A percentile compares a stretch with the other conserved stretches of the same genome.
phyloP scores from a whole-genome alignment of 1,139 yeast genomes.

The Geotrichum histeridarum region DNA sequence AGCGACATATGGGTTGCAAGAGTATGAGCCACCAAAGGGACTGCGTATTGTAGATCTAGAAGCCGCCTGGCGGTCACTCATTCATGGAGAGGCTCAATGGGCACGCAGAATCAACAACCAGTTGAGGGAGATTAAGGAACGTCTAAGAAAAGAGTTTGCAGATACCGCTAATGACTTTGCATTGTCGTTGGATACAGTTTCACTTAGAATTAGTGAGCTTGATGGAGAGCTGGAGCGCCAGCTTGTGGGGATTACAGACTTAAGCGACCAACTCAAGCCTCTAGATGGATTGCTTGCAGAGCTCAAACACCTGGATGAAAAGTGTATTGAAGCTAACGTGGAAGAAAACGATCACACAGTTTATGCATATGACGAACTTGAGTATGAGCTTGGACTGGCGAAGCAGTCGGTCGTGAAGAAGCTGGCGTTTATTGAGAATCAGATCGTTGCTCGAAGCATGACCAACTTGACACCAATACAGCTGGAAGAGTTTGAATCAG shows the following conservation, averaged over 20 bases:
- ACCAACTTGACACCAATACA: slow-evolving; percentile 42
- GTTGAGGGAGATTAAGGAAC: slow-evolving; percentile 39
- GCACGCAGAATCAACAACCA: slow-evolving; percentile 36
- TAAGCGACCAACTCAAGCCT: slow-evolving; percentile 36
- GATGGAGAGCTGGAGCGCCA: slow-evolving; percentile 42
- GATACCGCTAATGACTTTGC: slow-evolving; percentile 40
- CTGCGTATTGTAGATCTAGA: slow-evolving; percentile 35
- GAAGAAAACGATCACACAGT: slow-evolving; percentile 42
- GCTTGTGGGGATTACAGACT: slow-evolving; percentile 32
- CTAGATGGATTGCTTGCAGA: slow-evolving; percentile 31
- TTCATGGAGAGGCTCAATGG: slow-evolving; percentile 35
- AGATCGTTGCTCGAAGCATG: slow-evolving; percentile 40
- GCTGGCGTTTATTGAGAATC: slow-evolving; percentile 41
- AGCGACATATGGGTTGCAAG: slow-evolving; percentile 38
- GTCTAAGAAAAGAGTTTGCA: slow-evolving; percentile 47
- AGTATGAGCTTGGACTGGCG: slow-evolving; percentile 40
- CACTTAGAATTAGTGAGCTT: slow-evolving; percentile 34
- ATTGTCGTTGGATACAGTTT: slow-evolving; percentile 32
- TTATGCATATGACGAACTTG: slow-evolving; percentile 40
- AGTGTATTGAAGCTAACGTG: slow-evolving; percentile 38
- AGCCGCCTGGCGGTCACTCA: slow-evolving; percentile 34
- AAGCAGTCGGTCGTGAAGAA: slow-evolving; percentile 39
- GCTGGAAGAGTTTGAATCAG: slow-evolving; percentile 42
- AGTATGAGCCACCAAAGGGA: slow-evolving; percentile 38
- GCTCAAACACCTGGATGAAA: slow-evolving; percentile 31